Conservation (phyloP, 2,329 filamentous ascomycete species). For the Aspergillus floridensis region DNA sequence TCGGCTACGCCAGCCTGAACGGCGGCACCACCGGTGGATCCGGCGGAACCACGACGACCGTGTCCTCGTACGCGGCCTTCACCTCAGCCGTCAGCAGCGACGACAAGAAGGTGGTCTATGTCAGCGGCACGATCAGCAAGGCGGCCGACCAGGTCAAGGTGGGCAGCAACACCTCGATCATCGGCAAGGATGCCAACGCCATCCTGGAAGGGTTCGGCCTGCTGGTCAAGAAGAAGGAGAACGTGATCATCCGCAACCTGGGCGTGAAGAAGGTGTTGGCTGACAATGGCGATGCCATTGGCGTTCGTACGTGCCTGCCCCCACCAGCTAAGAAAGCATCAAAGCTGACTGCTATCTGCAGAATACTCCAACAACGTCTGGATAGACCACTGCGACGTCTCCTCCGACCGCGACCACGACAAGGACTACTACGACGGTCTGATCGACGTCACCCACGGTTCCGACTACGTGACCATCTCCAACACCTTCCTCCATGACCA, state of each 20-base stretch:
- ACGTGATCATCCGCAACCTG: conserved; percentile 64
- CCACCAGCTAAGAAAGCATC: background rate
- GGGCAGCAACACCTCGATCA: conserved; percentile 52
- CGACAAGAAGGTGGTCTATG: conserved; percentile 47
- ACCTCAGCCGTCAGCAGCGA: conserved; percentile 51
- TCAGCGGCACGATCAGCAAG: conserved; percentile 47
- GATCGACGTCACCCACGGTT: conserved; percentile 61
- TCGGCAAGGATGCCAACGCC: conserved; percentile 53
- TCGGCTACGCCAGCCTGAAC: conserved; percentile 50
- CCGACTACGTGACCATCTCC: conserved; percentile 57
- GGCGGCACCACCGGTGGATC: conserved; percentile 56
- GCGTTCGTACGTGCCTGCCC: conserved; percentile 46
- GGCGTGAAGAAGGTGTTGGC: conserved; percentile 58
- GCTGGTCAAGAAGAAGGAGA: conserved; percentile 54
- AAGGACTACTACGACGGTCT: conserved; percentile 72
- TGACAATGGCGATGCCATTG: conserved; percentile 58
- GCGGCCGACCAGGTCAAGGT: conserved; percentile 45
- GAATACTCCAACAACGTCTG: conserved; percentile 53
- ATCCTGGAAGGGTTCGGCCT: conserved; percentile 51
- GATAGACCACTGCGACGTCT: conserved; percentile 67
- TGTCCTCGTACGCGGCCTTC: conserved; percentile 52
- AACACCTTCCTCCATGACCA: conserved; percentile 57
- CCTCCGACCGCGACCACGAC: conserved; percentile 56
- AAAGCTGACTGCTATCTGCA: background rate
- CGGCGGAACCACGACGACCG: conserved; percentile 56